Evolutionary conservation across 495 filamentous ascomycete species (phyloP), one percentile per base, ranked within the genome.

Genomic region (Podospora conica): DNA sequence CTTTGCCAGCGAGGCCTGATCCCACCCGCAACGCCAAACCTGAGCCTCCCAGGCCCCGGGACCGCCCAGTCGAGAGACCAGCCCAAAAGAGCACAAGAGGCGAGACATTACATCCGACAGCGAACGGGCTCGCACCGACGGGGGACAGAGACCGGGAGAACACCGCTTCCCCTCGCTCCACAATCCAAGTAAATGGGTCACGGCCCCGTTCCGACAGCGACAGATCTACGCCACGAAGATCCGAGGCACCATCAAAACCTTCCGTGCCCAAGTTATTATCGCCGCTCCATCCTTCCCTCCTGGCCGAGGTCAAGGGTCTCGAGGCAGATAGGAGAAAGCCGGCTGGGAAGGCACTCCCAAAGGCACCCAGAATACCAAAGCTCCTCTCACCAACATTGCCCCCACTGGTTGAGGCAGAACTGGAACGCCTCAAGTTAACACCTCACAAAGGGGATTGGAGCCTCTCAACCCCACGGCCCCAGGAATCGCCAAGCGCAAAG

Each of bases 361-460:
- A 67, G 33, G 4, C 66, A 0, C 40, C 56, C 23, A 75, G 60
- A 24, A 69, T 82, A n/a, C 80, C 80, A 8, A 68, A 72, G 3
- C 74, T 83, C 18, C 75, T 83, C 9, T 83, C 81, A 8, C 81
- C 81, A 6, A 83, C 80, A 3, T 69, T 83, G 9, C 81, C 81
- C 1, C 71, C 79, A 1, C 64, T 81, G 53, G 73, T 83, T 5
- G 76, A 83, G 25, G 78, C 77, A 56, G 77, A 79, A 29, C 71
- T 83, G 18, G 74, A 75, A 12, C 76, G 73, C 9, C 61, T 24
- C 55, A 73, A 68, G 53, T 55, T 23, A n/a, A 70, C 71, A 21
- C 68, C 75, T 7, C 66, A 73, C 53, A 80, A 80, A 64, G 71
- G 59, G 7, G 71, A 78, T 12, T 54, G 66, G 22, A 72, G 72